Base-by-base conservation (phyloP, 1,284 basidiomycete species). In the Puccinia hordei region DNA sequence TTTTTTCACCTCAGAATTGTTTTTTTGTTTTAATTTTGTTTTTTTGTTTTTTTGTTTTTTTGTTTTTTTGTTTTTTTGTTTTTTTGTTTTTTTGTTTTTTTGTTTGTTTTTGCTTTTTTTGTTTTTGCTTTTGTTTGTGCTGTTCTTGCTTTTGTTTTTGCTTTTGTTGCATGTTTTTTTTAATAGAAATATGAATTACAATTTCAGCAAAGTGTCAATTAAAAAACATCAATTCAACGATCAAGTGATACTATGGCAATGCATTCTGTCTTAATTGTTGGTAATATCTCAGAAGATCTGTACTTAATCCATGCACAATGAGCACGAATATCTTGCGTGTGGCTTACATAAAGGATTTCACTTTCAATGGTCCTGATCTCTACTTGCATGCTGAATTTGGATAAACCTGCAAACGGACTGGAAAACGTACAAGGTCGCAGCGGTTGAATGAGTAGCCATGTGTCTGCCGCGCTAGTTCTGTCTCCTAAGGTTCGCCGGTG, bases 301-400 rank as follows among this genome's bases (percentile, higher is more conserved):
- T 76, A 76, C 65, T 55, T 78, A 10, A 78, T 68, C 75, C 75
- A 78, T 24, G 75, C 65, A 46, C 75, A 78, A 27, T 69, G 75
- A 24, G 75, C 65, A 38, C 69, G 33, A n/a, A 78, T 27, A 12
- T 78, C 65, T 0, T 69, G 19, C 3, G 30, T 65, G 17, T 65
- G 61, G 12, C 30, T 69, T 9, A 30, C 44, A 44, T 38, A 38
- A 8, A 69, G 66, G 1, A 44, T 51, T 44, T 46, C 65, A 35
- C 4, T 57, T 35, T 44, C 38, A 41, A 66, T 44, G 1, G 17
- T 41, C 65, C 44, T 41, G 19, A 66, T 35, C 65, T 66, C 38
- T 13, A 66, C 38, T n/a, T 66, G 65, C 38, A 66, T n/a, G 8
- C 51, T 22, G 46, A 51, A 71, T 51, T 71, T 71, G 2, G 22